Evolutionary conservation across 1,284 basidiomycete species (phyloP), one percentile per base, ranked within the genome.

Genomic region (Tylopilus sp.): DNA sequence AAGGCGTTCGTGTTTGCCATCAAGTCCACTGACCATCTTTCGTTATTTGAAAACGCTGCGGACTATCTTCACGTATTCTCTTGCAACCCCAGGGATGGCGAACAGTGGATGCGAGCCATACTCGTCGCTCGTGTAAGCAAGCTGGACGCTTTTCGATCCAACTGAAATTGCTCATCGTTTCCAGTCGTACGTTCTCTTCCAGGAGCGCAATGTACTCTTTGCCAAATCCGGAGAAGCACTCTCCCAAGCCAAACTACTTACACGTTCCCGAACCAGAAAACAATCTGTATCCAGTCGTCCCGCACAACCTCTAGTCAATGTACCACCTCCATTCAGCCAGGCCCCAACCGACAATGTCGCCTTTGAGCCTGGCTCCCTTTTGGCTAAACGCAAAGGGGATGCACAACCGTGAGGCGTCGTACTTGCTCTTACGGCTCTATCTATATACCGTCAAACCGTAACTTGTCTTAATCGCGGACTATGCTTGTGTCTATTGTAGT

Each of bases 11-110:
- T 84, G 13, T 94, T 96, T 60, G 83, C 89, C 18, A 71, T 93
- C 63, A 96, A 95, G 70, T 90, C 86, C 34, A 91, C 89, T 13
- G 91, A 95, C 59, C 88, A 86, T 56, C 73, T 89, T 18, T 79
- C 85, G 2, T 77, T 86, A 60, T 96, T 95, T 60, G 91, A 94
- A 71, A 83, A 92, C 64, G 80, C 82, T 6, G 74, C 81, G 21
- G 92, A 96, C 59, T 95, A 93, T 68, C 68, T 91, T 49, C 90
- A 93, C 61, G 73, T 84, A 44, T 90, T 96, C 62, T 84, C 84
- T 19, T 86, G 86, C 51, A 78, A 82, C 34, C 79, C 85, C 61
- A 77, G 75, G 38, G 83, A 86, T 43, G 89, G 89, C 26, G 75
- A 77, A 58, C 73, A 74, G 59, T 79, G 77, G 88, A 73, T 89